Conservation (phyloP, 2,329 filamentous ascomycete species). For the Aspergillus luchuensis region DNA sequence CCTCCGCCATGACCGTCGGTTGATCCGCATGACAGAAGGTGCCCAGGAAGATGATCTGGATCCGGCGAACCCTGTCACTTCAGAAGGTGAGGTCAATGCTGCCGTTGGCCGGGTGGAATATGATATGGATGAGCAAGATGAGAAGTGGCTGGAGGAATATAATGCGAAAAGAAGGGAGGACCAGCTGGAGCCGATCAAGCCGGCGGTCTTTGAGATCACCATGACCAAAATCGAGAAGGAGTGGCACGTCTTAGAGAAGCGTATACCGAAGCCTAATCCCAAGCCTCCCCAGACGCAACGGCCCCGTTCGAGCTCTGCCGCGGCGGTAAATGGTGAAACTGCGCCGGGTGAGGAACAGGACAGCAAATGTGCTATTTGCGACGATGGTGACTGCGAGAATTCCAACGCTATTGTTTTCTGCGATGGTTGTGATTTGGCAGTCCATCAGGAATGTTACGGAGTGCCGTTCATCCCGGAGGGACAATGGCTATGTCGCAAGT, state of each 20-base stretch:
- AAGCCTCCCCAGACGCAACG: slow-evolving; percentile 94
- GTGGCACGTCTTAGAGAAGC: slow-evolving; percentile 93
- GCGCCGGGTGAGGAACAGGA: slow-evolving; percentile 88
- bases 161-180: slow-evolving; percentile 75
- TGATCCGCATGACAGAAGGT: slow-evolving; percentile 65
- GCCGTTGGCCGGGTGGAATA: slow-evolving; percentile 86
- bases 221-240: slow-evolving; percentile 99
- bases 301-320: slow-evolving; percentile 88
- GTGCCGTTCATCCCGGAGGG: slow-evolving; percentile 98
- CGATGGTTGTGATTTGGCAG: slow-evolving; percentile 94
- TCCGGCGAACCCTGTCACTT: slow-evolving; percentile 54
- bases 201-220: slow-evolving; percentile 93
- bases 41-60: slow-evolving; percentile 66
- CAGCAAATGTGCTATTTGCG: slow-evolving; percentile 95
- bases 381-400: slow-evolving; percentile 99
- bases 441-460: slow-evolving; percentile 98
- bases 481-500: slow-evolving; percentile 97
- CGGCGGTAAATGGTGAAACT: slow-evolving; percentile 91
- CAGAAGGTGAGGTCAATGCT: slow-evolving; percentile 61
- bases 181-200: slow-evolving; percentile 79
- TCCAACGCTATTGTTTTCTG: slow-evolving; percentile 99
- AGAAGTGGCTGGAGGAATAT: slow-evolving; percentile 87
- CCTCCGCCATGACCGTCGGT: slow-evolving; percentile 70
- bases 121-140: slow-evolving; percentile 99
- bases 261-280: slow-evolving; percentile 94